phyloP scores from a whole-genome alignment of 2,329 filamentous ascomycete genomes.

The Penicillium sp. region DNA sequence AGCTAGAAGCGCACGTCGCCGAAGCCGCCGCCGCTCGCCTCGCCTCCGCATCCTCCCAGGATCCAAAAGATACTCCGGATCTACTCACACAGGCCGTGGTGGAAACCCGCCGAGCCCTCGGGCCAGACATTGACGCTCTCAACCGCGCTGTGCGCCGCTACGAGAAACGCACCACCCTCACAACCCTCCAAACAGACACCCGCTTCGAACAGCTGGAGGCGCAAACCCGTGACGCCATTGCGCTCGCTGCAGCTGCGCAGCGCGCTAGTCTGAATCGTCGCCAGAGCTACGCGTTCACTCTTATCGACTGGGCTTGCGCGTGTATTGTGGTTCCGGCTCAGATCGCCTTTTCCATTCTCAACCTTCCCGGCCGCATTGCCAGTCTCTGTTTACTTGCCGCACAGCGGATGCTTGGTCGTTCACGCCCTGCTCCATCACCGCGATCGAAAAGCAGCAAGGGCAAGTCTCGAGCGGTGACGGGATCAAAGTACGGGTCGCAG shows the following conservation, averaged over 20 bases:
- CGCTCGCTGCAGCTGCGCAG: constrained; percentile 73
- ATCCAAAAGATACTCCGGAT: constrained; percentile 45
- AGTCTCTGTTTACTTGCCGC: constrained; percentile 21
- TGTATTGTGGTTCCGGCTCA: constrained; percentile 41
- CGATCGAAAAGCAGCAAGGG: constrained; percentile 23
- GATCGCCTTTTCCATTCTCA: constrained; percentile 31
- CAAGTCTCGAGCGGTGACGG: constrained; percentile 17
- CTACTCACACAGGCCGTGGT: constrained; percentile 43
- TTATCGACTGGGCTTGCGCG: constrained; percentile 42
- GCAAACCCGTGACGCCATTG: constrained; percentile 73
- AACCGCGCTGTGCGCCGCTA: constrained; percentile 87
- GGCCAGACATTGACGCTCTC: constrained; percentile 83
- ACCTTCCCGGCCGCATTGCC: constrained; percentile 34
- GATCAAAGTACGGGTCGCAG: constrained; percentile 5
- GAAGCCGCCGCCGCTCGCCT: constrained; percentile 36
- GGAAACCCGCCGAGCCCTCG: constrained; percentile 66
- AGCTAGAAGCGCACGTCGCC: constrained; percentile 64
- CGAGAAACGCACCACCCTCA: constrained; percentile 80
- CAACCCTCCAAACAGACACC: constrained; percentile 74
- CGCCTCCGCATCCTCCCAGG: constrained; percentile 23
- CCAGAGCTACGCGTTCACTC: constrained; percentile 29
- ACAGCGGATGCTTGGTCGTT: constrained; percentile 9
- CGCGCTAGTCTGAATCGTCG: constrained; percentile 26
- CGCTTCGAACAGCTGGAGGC: constrained; percentile 72
- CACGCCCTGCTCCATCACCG: constrained; percentile 2